A percentile compares a stretch with the other conserved stretches of the same genome.
These are phyloP conservation scores for Coemansia sp. DNA, from an alignment of 371 early-diverging fungal genomes.

Conservation along the genomic window DNA sequence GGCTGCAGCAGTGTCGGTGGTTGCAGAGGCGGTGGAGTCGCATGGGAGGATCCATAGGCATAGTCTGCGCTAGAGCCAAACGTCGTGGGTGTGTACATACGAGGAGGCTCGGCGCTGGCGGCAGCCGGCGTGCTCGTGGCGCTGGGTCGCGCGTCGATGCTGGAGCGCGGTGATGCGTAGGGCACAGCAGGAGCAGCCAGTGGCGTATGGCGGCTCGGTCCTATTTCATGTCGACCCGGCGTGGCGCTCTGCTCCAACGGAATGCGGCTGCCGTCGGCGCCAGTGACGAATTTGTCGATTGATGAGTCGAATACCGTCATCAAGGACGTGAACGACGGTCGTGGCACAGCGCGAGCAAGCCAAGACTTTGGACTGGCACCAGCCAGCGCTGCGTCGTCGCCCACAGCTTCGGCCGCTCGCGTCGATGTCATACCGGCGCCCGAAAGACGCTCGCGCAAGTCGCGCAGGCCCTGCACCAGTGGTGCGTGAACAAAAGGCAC, in stretches of 20 bases:
- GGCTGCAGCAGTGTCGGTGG: background rate
- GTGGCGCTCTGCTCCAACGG: constrained; percentile 15
- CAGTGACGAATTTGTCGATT: constrained; percentile 52
- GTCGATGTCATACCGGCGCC: constrained; percentile 42
- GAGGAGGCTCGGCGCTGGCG: constrained; percentile 16
- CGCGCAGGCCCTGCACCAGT: constrained; percentile 63
- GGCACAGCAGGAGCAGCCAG: constrained; percentile 8
- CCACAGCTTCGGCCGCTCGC: constrained; percentile 27
- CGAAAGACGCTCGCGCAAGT: constrained; percentile 52
- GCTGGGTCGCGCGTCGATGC: constrained; percentile 27
- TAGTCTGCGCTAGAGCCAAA: background rate
- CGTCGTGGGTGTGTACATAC: constrained; percentile 30
- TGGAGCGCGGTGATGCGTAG: constrained; percentile 28
- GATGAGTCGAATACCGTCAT: constrained; percentile 50
- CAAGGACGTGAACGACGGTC: constrained; percentile 51
- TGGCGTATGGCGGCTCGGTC: constrained; percentile 27
- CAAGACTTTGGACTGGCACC: constrained; percentile 46
- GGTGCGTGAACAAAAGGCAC: constrained; percentile 75
- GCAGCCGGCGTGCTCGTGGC: background rate
- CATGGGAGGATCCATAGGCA: background rate
- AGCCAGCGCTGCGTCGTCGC: constrained; percentile 24
- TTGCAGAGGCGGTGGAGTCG: background rate
- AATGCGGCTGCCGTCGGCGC: constrained; percentile 37
- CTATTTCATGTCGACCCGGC: constrained; percentile 30
- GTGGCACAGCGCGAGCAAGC: constrained; percentile 50